phyloP scores from a whole-genome alignment of 2,329 filamentous ascomycete species.

The Sporothrix schenckii region DNA sequence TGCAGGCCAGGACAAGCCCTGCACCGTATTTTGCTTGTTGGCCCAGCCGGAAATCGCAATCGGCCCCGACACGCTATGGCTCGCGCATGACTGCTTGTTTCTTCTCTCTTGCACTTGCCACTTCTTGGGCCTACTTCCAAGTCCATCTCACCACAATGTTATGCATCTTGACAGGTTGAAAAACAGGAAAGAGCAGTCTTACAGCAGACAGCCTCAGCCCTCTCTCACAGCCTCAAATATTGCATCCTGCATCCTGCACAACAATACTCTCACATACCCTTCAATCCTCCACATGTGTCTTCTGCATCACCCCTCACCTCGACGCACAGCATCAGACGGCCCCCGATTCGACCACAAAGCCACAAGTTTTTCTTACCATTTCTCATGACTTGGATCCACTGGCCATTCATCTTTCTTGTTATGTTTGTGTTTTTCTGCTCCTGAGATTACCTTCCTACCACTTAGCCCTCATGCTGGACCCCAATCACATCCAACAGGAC shows the following conservation, averaged over 20 bases:
- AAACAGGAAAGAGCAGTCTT: neutral
- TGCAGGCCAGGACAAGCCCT: neutral
- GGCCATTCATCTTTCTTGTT: neutral
- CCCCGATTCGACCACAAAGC: slow-evolving; percentile 19
- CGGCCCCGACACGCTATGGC: neutral
- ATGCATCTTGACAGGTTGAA: neutral
- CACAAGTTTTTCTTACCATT: neutral
- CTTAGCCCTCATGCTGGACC: slow-evolving; percentile 18
- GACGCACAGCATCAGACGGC: slow-evolving; percentile 22
- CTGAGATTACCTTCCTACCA: neutral
- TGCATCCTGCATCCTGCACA: slow-evolving; percentile 1
- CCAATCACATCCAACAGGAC: slow-evolving; percentile 28
- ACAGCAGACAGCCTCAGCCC: neutral
- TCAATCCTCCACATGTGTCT: neutral
- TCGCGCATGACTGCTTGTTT: neutral
- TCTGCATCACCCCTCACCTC: slow-evolving; percentile 22
- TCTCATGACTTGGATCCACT: slow-evolving; percentile 9
- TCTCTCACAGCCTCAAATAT: slow-evolving; percentile 20
- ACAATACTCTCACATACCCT: neutral
- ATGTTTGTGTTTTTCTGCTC: neutral
- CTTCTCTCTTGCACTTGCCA: neutral
- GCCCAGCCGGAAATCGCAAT: neutral
- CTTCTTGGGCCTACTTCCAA: neutral
- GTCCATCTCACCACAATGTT: neutral
- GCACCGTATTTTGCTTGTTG: neutral